phyloP scores from a whole-genome alignment of 305 asterid species.

The Plantago coronopus region DNA sequence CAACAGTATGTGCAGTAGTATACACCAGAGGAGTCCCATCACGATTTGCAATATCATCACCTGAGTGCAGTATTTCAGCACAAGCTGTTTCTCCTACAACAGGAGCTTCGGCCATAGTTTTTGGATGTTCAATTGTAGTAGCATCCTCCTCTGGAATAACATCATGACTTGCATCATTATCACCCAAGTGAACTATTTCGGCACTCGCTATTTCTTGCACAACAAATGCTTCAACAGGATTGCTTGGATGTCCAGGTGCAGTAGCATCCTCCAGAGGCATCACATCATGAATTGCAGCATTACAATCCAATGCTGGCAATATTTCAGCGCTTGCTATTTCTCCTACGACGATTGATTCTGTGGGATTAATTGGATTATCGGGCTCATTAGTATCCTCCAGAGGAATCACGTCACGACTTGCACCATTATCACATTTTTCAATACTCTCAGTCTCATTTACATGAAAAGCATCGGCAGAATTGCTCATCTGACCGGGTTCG shows the following conservation, averaged over 20 bases:
- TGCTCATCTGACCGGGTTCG: slow-evolving; percentile 9
- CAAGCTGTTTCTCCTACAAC: not conserved
- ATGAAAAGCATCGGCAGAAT: slow-evolving; percentile 30
- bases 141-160: slow-evolving; percentile 10
- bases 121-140: not conserved
- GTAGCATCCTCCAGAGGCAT: slow-evolving; percentile 13
- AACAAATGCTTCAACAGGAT: slow-evolving; percentile 30
- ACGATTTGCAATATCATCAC: too few species aligned
- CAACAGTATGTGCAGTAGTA: not conserved
- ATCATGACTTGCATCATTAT: slow-evolving; percentile 8
- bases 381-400: slow-evolving; percentile 18
- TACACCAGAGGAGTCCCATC: not conserved
- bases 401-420: slow-evolving; percentile 19
- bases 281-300: slow-evolving; percentile 24
- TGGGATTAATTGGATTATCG: slow-evolving; percentile 16
- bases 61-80: too few species aligned
- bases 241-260: slow-evolving; percentile 11
- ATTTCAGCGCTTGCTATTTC: slow-evolving; percentile 21
- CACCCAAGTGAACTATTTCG: not conserved
- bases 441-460: slow-evolving; percentile 22
- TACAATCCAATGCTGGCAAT: slow-evolving; percentile 18
- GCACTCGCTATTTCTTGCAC: slow-evolving; percentile 21
- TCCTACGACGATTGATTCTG: slow-evolving; percentile 29
- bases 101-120: slow-evolving; percentile 2
- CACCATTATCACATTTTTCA: slow-evolving; percentile 24